Percentiles rank a stretch among this genome's conserved stretches.
These are phyloP conservation scores for Xylaria sp. DNA, from an alignment of 2,329 filamentous ascomycete genomes.

Conservation along the genomic window DNA sequence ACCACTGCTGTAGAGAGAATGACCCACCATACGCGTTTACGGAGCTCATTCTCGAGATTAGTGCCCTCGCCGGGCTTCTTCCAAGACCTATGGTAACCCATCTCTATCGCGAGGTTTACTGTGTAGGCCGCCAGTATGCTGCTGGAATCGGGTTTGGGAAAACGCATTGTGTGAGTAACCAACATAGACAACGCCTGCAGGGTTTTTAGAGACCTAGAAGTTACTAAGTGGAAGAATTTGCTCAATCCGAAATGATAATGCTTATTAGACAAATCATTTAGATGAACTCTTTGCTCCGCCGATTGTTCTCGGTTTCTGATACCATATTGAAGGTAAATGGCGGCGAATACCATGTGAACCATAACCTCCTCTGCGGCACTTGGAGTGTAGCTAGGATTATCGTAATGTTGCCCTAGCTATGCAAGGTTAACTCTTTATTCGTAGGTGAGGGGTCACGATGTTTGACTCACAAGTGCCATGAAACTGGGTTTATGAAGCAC, in stretches of 20 bases:
- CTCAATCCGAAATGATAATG: slow-evolving; percentile 82
- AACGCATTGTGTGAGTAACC: slow-evolving; percentile 76
- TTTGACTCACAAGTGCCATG: slow-evolving; percentile 67
- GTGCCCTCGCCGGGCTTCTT: slow-evolving; percentile 60
- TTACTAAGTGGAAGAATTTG: slow-evolving; percentile 72
- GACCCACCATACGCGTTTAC: slow-evolving; percentile 82
- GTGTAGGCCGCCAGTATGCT: slow-evolving; percentile 74
- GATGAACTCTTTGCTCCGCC: slow-evolving; percentile 61
- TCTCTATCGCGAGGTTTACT: slow-evolving; percentile 75
- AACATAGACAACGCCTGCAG: slow-evolving; percentile 80
- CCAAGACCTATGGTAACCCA: slow-evolving; percentile 78
- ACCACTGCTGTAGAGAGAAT: slow-evolving; percentile 73
- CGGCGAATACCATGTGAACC: slow-evolving; percentile 82
- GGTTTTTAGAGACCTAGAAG: slow-evolving; percentile 70
- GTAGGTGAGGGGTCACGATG: not conserved
- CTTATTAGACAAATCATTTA: slow-evolving; percentile 74
- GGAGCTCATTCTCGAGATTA: slow-evolving; percentile 75
- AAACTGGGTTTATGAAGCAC: slow-evolving; percentile 81
- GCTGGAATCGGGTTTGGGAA: slow-evolving; percentile 81
- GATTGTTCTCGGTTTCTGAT: slow-evolving; percentile 71
- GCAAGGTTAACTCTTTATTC: slow-evolving; percentile 35
- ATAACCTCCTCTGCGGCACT: slow-evolving; percentile 73
- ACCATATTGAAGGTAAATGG: slow-evolving; percentile 81
- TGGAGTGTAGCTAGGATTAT: slow-evolving; percentile 71
- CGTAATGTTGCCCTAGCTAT: slow-evolving; percentile 73